phyloP scores from a whole-genome alignment of 179 eudicot genomes.

The Beta lomatogona region DNA sequence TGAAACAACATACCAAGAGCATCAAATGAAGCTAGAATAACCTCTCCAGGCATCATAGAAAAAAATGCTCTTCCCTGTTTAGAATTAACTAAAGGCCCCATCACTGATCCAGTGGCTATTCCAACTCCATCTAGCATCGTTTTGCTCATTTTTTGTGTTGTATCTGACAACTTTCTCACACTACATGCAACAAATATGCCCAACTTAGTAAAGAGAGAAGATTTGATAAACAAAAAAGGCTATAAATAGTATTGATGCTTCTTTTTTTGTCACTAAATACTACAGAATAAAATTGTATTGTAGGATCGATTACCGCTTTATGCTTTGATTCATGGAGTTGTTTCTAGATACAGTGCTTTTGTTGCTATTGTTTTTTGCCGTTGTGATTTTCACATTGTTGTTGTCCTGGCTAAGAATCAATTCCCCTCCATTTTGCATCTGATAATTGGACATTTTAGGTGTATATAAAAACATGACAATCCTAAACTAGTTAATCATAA shows the following conservation, averaged over 20 bases:
- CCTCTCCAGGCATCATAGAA: slow-evolving; percentile 84
- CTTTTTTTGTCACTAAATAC: background rate
- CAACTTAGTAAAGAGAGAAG: background rate
- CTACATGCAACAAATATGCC: slow-evolving; percentile 25
- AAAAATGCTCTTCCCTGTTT: slow-evolving; percentile 70
- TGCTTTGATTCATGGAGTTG: slow-evolving; percentile 56
- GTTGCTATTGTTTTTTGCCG: slow-evolving; percentile 27
- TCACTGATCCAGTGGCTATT: slow-evolving; percentile 68
- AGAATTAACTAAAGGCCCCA: slow-evolving; percentile 72
- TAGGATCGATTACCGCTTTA: slow-evolving; percentile 57
- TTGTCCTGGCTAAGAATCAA: slow-evolving; percentile 42
- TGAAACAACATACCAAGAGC: slow-evolving; percentile 65
- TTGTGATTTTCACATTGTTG: slow-evolving; percentile 22
- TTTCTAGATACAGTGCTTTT: slow-evolving; percentile 28
- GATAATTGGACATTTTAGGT: background rate
- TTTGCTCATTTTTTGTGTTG: slow-evolving; percentile 86
- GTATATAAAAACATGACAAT: too few species aligned
- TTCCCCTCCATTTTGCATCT: slow-evolving; percentile 89
- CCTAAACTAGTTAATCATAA: too few species aligned
- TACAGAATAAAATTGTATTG: background rate
- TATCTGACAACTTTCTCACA: slow-evolving; percentile 61
- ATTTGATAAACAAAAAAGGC: background rate
- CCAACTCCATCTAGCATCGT: slow-evolving; percentile 76
- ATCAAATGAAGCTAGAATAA: slow-evolving; percentile 86
- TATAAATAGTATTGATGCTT: background rate